Evolutionary conservation across 2,329 filamentous ascomycete species (phyloP), one percentile per base, ranked within the genome.

Genomic region (Epichloe gansuensis): DNA sequence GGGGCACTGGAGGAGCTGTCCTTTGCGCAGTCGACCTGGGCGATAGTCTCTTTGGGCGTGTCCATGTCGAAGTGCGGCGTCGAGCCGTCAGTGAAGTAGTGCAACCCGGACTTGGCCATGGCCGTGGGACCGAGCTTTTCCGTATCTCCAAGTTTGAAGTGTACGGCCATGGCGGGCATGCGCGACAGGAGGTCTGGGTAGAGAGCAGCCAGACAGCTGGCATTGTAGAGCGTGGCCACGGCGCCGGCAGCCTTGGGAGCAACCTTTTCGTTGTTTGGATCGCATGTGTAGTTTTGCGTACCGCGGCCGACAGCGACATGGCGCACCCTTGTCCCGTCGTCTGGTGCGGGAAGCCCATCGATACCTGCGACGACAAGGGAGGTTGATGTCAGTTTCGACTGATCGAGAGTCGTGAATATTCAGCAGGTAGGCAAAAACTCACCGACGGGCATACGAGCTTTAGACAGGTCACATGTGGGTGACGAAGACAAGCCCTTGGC

Each of bases 231-330:
- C 1, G 81, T 83, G 52, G 91, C 91, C 0, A 88, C 65, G 51
- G 91, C 91, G 57, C 91, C 91, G 48, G 75, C 68, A 17, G 83
- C 75, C 9, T 73, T 74, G 13, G 91, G 91, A 0, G 70, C 71
- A 0, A 81, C 77, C 3, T 77, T 78, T 2, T 78, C 65, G 60
- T 85, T 78, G 56, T 69, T 69, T 51, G 76, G 71, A 54, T 79
- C 74, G 75, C 91, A 96, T 50, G 88, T 94, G 75, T 96, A 97
- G 77, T 96, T 96, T 72, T 96, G 84, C 7, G 87, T 93, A 55
- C 91, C 91, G 45, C 88, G 84, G 62, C 91, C 91, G 56, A 96
- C 75, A 64, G 86, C 88, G 52, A 96, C 85, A 69, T 94, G 88
- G 64, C 81, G 78, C 49, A 94, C 75, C 3, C 65, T 72, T 34